These are phyloP conservation scores for Vaccinium corymbosum DNA, from an alignment of 148 eudicot genomes.

Conservation along the genomic window DNA sequence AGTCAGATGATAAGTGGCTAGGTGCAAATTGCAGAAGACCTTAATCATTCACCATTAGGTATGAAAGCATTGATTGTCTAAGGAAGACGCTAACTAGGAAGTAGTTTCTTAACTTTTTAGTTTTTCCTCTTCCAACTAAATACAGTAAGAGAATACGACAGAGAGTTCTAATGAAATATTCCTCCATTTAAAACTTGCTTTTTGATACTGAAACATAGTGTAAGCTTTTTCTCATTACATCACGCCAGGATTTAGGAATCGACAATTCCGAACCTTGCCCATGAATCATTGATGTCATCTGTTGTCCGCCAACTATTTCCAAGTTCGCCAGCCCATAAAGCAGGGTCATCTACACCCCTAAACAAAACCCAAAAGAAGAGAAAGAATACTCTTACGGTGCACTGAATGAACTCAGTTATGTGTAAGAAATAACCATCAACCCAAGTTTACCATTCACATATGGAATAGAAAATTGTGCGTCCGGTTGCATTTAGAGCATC, in stretches of 20 bases:
- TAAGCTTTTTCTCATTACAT: background rate
- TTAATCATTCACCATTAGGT: slow-evolving; percentile 75
- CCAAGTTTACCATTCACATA: slow-evolving; percentile 79
- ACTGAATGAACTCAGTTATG: slow-evolving; percentile 3
- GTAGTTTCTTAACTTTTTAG: background rate
- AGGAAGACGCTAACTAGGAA: slow-evolving; percentile 22
- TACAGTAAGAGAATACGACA: slow-evolving; percentile 66
- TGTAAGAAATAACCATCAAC: background rate
- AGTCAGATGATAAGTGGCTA: background rate
- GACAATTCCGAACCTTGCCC: slow-evolving; percentile 61
- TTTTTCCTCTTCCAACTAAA: background rate
- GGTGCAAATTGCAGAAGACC: background rate
- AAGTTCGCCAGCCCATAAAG: slow-evolving; percentile 75
- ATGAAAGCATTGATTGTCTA: slow-evolving; percentile 58
- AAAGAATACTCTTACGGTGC: background rate
- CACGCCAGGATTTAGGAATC: slow-evolving; percentile 13
- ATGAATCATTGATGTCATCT: slow-evolving; percentile 78
- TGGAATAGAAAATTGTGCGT: slow-evolving; percentile 71
- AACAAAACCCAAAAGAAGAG: slow-evolving; percentile 21
- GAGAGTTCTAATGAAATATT: slow-evolving; percentile 47
- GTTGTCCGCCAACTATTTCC: slow-evolving; percentile 98
- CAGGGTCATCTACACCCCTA: slow-evolving; percentile 96
- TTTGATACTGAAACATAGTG: background rate
- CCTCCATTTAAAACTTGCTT: background rate
- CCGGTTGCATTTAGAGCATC: slow-evolving; percentile 82